Percentiles rank a stretch among this genome's conserved stretches.
These are phyloP conservation scores for Aspergillus udagawae DNA, from an alignment of 2,329 filamentous ascomycete species.

Conservation along the genomic window DNA sequence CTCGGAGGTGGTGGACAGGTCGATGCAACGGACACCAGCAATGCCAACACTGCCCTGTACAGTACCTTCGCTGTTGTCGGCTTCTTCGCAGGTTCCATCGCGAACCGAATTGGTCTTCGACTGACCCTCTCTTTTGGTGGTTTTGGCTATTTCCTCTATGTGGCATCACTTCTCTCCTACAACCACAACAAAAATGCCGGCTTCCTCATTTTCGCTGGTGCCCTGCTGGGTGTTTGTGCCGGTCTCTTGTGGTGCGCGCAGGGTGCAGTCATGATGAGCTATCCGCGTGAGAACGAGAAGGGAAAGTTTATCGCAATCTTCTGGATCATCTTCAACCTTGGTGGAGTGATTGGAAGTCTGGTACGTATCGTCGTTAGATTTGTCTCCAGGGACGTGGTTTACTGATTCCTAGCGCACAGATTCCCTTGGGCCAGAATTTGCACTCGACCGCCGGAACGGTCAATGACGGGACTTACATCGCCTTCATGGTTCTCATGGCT, in stretches of 20 bases:
- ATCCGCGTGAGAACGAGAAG: slow-evolving; percentile 75
- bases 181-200: slow-evolving; percentile 47
- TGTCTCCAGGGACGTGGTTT: not conserved
- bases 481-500: slow-evolving; percentile 79
- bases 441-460: slow-evolving; percentile 39
- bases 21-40: slow-evolving; percentile 56
- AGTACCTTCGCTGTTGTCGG: slow-evolving; percentile 65
- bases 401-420: slow-evolving; percentile 18
- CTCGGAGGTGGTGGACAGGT: slow-evolving; percentile 62
- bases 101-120: slow-evolving; percentile 43
- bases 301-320: slow-evolving; percentile 87
- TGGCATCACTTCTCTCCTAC: slow-evolving; percentile 48
- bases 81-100: slow-evolving; percentile 56
- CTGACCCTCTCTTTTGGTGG: slow-evolving; percentile 44
- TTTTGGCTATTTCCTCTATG: slow-evolving; percentile 48
- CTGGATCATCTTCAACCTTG: slow-evolving; percentile 93
- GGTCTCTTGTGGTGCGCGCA: slow-evolving; percentile 50
- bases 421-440: slow-evolving; percentile 46
- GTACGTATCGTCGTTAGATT: slow-evolving; percentile 37
- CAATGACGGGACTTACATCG: slow-evolving; percentile 77
- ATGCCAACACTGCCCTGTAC: slow-evolving; percentile 68
- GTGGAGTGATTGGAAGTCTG: slow-evolving; percentile 78
- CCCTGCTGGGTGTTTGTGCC: slow-evolving; percentile 47
- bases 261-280: slow-evolving; percentile 65
- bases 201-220: slow-evolving; percentile 49